phyloP scores from a whole-genome alignment of 108 stramenopile species.

The Skeletonema grethae region DNA sequence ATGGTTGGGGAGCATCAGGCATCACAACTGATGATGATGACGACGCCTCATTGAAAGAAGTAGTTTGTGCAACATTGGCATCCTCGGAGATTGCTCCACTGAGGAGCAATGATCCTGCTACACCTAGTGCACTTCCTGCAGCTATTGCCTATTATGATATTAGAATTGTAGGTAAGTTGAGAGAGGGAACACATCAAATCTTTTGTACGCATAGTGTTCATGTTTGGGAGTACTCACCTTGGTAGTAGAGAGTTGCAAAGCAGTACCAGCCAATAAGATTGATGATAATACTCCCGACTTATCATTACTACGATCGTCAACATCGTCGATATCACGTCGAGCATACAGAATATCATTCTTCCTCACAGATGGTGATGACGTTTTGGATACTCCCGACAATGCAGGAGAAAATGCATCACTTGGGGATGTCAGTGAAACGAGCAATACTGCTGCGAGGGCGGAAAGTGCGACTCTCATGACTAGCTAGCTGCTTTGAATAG shows the following conservation, averaged over 20 bases:
- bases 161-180: neutral
- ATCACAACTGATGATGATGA: neutral
- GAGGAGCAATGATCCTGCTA: slow-evolving; percentile 1
- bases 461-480: neutral
- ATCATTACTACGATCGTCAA: neutral
- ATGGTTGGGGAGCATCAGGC: neutral
- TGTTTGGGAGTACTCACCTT: neutral
- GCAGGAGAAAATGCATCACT: neutral
- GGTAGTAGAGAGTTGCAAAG: neutral
- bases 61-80: neutral
- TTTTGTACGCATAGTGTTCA: no score
- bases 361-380: neutral
- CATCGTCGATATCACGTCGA: neutral
- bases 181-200: neutral
- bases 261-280: neutral
- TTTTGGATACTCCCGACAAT: neutral
- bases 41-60: neutral
- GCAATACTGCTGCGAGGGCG: neutral
- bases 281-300: neutral
- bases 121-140: neutral
- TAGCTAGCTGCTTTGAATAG: no score
- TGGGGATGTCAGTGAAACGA: neutral
- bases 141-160: neutral
- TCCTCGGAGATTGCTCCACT: neutral
- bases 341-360: neutral